Evolutionary conservation across 1,284 basidiomycete genomes (phyloP).

Genomic region (Cryptococcus sp.): DNA sequence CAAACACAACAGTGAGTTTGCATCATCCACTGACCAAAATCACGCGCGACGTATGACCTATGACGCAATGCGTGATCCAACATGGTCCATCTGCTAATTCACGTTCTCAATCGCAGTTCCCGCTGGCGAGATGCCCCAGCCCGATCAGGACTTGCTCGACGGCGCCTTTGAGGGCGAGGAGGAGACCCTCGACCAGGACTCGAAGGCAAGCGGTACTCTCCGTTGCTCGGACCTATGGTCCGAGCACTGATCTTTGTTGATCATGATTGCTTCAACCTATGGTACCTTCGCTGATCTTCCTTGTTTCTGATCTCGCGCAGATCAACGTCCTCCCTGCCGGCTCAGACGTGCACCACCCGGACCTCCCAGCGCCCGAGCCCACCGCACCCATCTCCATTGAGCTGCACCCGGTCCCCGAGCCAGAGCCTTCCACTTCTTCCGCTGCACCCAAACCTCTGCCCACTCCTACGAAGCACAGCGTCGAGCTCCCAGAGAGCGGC

Average conservation of each 20-base stretch:
- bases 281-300: not conserved
- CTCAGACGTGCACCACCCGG: constrained; percentile 38
- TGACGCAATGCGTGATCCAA: not conserved
- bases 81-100: not conserved
- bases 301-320: constrained; percentile 13
- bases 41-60: not conserved
- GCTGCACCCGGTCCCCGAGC: constrained; percentile 26
- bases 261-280: not conserved
- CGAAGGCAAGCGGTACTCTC: constrained; percentile 30
- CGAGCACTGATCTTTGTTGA: not conserved
- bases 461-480: constrained; percentile 31
- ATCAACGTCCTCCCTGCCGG: constrained; percentile 44
- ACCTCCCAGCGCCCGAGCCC: constrained; percentile 18
- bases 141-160: constrained; percentile 48
- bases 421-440: constrained; percentile 35
- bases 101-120: constrained; percentile 32
- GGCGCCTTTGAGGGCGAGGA: constrained; percentile 47
- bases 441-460: constrained; percentile 32
- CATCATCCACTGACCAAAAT: no score
- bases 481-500: constrained; percentile 33
- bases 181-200: constrained; percentile 25
- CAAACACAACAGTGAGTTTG: constrained; percentile 45
- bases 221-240: not conserved
- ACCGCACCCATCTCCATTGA: constrained; percentile 26
- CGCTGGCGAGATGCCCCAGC: constrained; percentile 48